These are phyloP conservation scores for Botrytis cinerea DNA, from an alignment of 2,329 filamentous ascomycete genomes.

Conservation along the genomic window DNA sequence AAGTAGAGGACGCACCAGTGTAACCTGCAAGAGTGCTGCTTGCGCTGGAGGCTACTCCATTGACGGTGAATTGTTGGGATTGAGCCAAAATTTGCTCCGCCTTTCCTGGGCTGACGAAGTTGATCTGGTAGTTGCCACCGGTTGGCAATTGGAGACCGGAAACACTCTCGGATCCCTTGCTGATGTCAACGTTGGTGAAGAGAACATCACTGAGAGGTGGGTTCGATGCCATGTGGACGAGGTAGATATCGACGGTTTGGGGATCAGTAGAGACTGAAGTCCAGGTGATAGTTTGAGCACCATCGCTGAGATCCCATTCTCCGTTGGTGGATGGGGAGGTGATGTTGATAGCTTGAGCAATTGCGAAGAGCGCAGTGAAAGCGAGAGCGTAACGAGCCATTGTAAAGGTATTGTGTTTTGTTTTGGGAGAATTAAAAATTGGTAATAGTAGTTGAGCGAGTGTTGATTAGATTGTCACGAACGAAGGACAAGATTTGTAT, in stretches of 20 bases:
- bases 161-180: conserved; percentile 4
- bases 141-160: conserved; percentile 22
- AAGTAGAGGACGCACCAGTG: conserved; percentile 23
- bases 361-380: conserved; percentile 21
- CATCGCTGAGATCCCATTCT: conserved; percentile 19
- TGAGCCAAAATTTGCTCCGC: conserved; percentile 23
- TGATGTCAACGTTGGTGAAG: conserved; percentile 12
- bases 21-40: conserved; percentile 24
- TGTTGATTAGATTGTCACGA: conserved; percentile 17
- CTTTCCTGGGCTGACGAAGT: conserved; percentile 22
- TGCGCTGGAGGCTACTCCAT: conserved; percentile 17
- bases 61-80: conserved; percentile 23
- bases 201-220: conserved; percentile 19
- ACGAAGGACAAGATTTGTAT: conserved; percentile 15
- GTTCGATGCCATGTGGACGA: conserved; percentile 20
- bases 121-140: conserved; percentile 23
- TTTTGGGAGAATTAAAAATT: conserved; percentile 10
- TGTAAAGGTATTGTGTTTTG: conserved; percentile 5
- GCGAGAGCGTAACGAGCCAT: conserved; percentile 24
- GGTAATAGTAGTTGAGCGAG: conserved; percentile 9
- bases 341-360: conserved; percentile 25
- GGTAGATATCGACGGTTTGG: conserved; percentile 20
- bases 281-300: conserved; percentile 23
- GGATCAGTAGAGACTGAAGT: conserved; percentile 21
- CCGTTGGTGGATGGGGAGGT: conserved; percentile 18